Base-by-base conservation (phyloP, 305 asterid species). In the Solanum hybrid region DNA sequence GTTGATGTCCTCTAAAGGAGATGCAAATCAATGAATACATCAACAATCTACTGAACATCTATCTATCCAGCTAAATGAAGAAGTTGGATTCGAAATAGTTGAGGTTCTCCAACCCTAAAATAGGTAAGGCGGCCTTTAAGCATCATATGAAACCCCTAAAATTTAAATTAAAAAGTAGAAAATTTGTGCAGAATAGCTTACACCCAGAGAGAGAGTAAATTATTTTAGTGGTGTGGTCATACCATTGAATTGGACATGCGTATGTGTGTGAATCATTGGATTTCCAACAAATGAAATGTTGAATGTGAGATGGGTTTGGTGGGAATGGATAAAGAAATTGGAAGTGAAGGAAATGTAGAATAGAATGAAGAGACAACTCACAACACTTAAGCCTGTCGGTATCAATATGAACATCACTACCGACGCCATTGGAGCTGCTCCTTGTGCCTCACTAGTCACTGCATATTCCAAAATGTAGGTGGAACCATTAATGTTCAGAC, bases 291-390 rank as follows among this genome's bases (percentile, higher is more conserved):
- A 40, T 84, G 92, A 86, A 88, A n/a, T 2, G 45, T 78, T 38
- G 38, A 66, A 72, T 77, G 89, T 78, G 36, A 80, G 29, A 76
- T 66, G 37, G 79, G 26, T 34, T 45, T 87, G 94, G 89, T 92
- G 90, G 15, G 95, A 92, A 84, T 90, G 92, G 86, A 92, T 37
- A 92, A 95, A 95, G 84, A 96, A 88, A 89, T 89, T 93, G 56
- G 98, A 95, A 85, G 97, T 95, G 86, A 93, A 95, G 82, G 94
- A 93, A 88, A 95, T 93, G 90, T 96, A 96, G 91, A 94, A 92
- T 64, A 96, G 90, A 90, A 95, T 92, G 91, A 92, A 92, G 60
- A 95, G 93, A 85, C 94, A 94, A 81, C 98, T 94, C 69, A 94
- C 85, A 69, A 97, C 95, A 93, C 96, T 95, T 90, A 96, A 92